Evolutionary conservation across 2,329 filamentous ascomycete species (phyloP).

Genomic region (Colletotrichum truncatum): DNA sequence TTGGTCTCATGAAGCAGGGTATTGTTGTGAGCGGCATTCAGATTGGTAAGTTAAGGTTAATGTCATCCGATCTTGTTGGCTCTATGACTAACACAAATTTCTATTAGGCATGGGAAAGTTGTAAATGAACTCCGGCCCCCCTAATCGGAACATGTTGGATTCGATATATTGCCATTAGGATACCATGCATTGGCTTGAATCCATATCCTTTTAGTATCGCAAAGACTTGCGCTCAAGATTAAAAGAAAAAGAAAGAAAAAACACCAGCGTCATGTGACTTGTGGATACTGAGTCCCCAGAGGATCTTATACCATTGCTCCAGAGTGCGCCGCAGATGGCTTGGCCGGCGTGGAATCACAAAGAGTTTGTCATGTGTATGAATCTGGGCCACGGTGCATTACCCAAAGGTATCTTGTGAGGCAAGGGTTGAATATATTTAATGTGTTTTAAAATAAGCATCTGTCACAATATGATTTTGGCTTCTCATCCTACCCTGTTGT

Average conservation of each 20-base stretch:
- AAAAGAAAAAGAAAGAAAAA: no score
- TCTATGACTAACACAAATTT: not conserved
- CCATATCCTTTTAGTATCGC: no score
- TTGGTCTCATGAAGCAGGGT: conserved; percentile 35
- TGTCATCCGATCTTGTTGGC: not conserved
- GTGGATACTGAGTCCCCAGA: not conserved
- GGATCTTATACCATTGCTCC: not conserved
- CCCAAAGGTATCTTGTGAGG: not conserved
- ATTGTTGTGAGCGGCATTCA: conserved; percentile 32
- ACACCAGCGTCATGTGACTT: not conserved
- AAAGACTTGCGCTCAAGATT: not conserved
- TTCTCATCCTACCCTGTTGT: not conserved
- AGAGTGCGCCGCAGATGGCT: not conserved
- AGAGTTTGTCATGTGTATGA: not conserved
- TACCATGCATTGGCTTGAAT: no score
- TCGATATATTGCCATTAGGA: no score
- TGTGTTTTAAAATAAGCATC: not conserved
- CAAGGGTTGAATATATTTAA: conserved; percentile 11
- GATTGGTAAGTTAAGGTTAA: conserved; percentile 43
- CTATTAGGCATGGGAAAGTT: conserved; percentile 3
- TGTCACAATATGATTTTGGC: not conserved
- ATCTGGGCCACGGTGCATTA: conserved; percentile 7
- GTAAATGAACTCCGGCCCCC: conserved; percentile 18
- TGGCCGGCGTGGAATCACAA: not conserved
- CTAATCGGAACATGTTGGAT: no score